These are phyloP conservation scores for Debaryomyces subglobosus DNA, from an alignment of 1,139 yeast species.

Conservation along the genomic window DNA sequence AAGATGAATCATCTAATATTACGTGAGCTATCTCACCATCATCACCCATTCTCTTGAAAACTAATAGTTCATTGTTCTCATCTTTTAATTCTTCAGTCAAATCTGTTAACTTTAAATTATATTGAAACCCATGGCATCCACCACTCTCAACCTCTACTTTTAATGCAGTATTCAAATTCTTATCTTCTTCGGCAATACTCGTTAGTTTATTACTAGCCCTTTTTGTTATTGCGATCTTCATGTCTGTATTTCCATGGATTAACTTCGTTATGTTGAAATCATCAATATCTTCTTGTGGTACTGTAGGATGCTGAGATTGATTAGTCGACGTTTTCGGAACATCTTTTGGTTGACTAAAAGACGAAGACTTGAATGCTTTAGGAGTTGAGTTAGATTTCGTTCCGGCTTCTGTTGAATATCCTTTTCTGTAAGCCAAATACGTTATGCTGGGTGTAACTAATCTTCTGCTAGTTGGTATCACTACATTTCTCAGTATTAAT, in stretches of 20 bases:
- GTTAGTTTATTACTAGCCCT: conserved; percentile 55
- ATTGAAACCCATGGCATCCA: conserved; percentile 98
- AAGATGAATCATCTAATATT: conserved; percentile 76
- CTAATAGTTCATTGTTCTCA: conserved; percentile 36
- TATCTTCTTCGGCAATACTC: conserved; percentile 57
- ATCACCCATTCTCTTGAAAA: conserved; percentile 64
- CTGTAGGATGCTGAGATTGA: conserved; percentile 12
- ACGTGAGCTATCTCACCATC: conserved; percentile 52
- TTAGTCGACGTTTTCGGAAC: conserved; percentile 7
- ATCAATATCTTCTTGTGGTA: conserved; percentile 27
- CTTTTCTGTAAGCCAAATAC: neutral
- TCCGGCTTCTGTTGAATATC: conserved; percentile 1
- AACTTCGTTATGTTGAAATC: conserved; percentile 37
- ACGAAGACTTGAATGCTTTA: conserved; percentile 28
- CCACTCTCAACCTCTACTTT: conserved; percentile 91
- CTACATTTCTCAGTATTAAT: neutral
- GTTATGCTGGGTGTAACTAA: neutral
- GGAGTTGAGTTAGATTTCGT: conserved; percentile 10
- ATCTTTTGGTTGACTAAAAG: conserved; percentile 29
- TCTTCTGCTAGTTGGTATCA: neutral
- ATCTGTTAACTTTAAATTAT: conserved; percentile 66
- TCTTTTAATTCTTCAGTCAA: conserved; percentile 43
- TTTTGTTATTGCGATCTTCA: conserved; percentile 43
- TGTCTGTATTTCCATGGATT: conserved; percentile 38
- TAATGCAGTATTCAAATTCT: conserved; percentile 63